phyloP scores from a whole-genome alignment of 768 basidiomycete genomes.

The Calocybe cyanea region DNA sequence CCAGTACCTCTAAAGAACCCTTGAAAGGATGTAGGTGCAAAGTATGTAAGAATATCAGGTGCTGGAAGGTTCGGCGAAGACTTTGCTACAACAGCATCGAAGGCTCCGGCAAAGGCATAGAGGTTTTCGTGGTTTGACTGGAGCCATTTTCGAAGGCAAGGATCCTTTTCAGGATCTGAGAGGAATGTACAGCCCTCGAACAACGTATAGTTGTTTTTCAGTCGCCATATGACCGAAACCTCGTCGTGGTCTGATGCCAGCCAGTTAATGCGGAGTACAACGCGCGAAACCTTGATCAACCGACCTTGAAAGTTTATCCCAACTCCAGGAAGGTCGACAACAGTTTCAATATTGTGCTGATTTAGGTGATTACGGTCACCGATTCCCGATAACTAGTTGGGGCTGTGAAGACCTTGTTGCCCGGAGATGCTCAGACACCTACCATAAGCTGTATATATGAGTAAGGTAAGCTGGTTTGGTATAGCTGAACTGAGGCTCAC shows the following conservation, averaged over 20 bases:
- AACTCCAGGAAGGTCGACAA: slow-evolving; percentile 30
- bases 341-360: slow-evolving; percentile 21
- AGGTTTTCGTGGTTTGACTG: slow-evolving; percentile 18
- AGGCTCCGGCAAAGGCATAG: slow-evolving; percentile 23
- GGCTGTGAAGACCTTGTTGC: neutral
- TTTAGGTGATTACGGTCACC: slow-evolving; percentile 23
- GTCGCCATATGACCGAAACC: slow-evolving; percentile 23
- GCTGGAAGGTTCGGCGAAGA: slow-evolving; percentile 18
- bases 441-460: slow-evolving; percentile 20
- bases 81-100: slow-evolving; percentile 21
- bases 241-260: slow-evolving; percentile 29
- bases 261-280: neutral
- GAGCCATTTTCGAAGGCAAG: slow-evolving; percentile 26
- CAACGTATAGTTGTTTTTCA: slow-evolving; percentile 25
- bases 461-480: neutral
- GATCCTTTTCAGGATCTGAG: slow-evolving; percentile 22
- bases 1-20: slow-evolving; percentile 24
- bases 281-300: neutral
- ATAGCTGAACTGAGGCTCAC: slow-evolving; percentile 9
- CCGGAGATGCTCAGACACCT: neutral
- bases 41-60: slow-evolving; percentile 26
- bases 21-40: slow-evolving; percentile 20
- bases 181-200: slow-evolving; percentile 23
- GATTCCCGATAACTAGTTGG: slow-evolving; percentile 29
- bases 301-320: slow-evolving; percentile 34